Base-by-base conservation (phyloP, 768 basidiomycete genomes). In the Paxillus ammoniavirescens region DNA sequence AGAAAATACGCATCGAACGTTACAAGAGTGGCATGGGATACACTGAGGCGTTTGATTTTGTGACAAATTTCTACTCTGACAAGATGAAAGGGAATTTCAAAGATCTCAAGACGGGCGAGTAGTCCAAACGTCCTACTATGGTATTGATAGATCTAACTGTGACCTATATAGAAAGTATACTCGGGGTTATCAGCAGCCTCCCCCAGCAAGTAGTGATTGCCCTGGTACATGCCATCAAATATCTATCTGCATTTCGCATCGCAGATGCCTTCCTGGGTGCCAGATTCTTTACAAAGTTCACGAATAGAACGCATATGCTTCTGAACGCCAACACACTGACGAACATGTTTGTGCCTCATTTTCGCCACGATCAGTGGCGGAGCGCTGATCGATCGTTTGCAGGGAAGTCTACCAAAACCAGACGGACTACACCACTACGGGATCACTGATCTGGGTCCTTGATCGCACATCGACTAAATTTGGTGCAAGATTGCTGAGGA, bases 391-490 rank as follows among this genome's bases (percentile, higher is more conserved):
- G 9, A 14, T 8, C 23, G 31, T 30, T 37, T 26, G 40, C 55
- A 84, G 84, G 42, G 95, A 98, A 69, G 84, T 99, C n/a, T 95
- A 91, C 67, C 81, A 84, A 33, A 98, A 98, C 61, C 87, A 90
- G 64, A 93, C 91, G 0, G 88, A 97, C 65, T 81, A 80, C 50
- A 82, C 80, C 10, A 74, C 79, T 17, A 79, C 72, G 52, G 95
- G 94, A 4, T 89, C 91, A 47, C 72, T 99, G 43, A 74, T 97
- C 56, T 89, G 86, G 82, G 78, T 95, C 7, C 75, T 99, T 49
- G 91, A 98, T 73, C 82, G 82, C 54, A 96, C 93, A 31, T 82
- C 82, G 58, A 98, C 96, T 3, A 84, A 81, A 58, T 97, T 97
- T 76, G 96, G 96, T 12, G 83, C 89, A 17, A 77, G 96, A 49